Base-by-base conservation (phyloP, 129 eudicot genomes). In the Rutidosis leptorrhynchoides region DNA sequence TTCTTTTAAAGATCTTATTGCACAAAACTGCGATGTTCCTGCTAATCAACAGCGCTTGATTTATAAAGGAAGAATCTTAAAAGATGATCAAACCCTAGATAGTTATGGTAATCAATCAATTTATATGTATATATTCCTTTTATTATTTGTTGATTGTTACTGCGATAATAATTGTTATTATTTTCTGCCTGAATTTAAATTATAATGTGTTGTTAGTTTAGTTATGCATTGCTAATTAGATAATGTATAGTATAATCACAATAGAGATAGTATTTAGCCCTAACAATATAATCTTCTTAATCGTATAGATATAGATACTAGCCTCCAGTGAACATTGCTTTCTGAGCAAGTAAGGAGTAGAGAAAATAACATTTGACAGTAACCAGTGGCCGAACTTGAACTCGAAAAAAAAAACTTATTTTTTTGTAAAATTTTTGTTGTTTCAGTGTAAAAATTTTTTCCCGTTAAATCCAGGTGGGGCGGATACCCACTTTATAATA, bases 41-140 rank as follows among this genome's bases (percentile, higher is more conserved):
- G 85, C 97, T 53, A 73, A 82, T 63, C 95, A 90, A 58, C 97
- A 90, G 80, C 67, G 95, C 56, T 45, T 90, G 87, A 90, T 90
- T 70, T 90, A 90, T 58, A 90, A 90, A 75, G 97, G 97, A 19
- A 92, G 97, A 79, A 87, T 90, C 79, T 71, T 90, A 42, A 90
- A 87, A 77, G 95, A 87, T 33, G 97, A 90, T 79, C 97, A 87
- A 80, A 90, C 95, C 87, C 92, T 90, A 74, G 83, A 59, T 11
- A 84, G 84, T 58, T 90, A 90, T 77, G 97, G 97, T 90, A 80
- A 26, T 27, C 51, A n/a, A n/a, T n/a, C n/a, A 12, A 4, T 16
- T 43, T 35, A 33, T 49, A 9, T 46, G 7, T 10, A 1, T 20
- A 17, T 1, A 19, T 33, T 62, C 15, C 1, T 0, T 27, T 0